Percentiles rank a stretch among this genome's conserved stretches.
These are phyloP conservation scores for Penicillium robsamsonii DNA, from an alignment of 495 filamentous ascomycete species.

Conservation along the genomic window DNA sequence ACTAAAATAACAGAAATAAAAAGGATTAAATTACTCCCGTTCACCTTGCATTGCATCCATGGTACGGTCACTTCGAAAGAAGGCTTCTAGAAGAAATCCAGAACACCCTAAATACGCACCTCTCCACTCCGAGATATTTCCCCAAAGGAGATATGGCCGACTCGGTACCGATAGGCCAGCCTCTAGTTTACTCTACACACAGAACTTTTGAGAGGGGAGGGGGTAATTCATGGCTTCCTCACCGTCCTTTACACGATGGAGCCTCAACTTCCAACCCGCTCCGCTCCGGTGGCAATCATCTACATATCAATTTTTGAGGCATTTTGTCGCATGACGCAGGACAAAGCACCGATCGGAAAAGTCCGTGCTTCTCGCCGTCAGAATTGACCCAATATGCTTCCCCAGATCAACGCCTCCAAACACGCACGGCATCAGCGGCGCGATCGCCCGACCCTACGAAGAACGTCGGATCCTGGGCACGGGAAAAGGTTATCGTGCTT, in stretches of 20 bases:
- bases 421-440: conserved; percentile 27
- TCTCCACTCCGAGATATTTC: conserved; percentile 12
- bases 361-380: conserved; percentile 10
- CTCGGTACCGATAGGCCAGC: conserved; percentile 6
- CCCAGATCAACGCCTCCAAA: conserved; percentile 13
- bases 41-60: conserved; percentile 15
- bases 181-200: conserved; percentile 16
- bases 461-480: background rate
- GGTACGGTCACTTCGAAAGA: conserved; percentile 10
- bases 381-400: background rate
- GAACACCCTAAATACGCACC: conserved; percentile 25
- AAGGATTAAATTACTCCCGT: background rate
- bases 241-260: conserved; percentile 12
- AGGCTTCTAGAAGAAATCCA: conserved; percentile 27
- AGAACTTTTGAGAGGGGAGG: conserved; percentile 6
- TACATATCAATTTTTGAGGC: conserved; percentile 16
- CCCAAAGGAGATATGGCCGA: background rate
- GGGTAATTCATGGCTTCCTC: background rate
- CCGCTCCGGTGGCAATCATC: background rate
- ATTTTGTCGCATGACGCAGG: conserved; percentile 24
- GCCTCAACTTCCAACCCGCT: conserved; percentile 10
- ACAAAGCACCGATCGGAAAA: background rate
- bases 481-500: background rate
- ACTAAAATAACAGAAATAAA: background rate
- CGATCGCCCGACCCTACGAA: conserved; percentile 17